phyloP scores from a whole-genome alignment of 2,329 filamentous ascomycete genomes.

The Colletotrichum sp. region DNA sequence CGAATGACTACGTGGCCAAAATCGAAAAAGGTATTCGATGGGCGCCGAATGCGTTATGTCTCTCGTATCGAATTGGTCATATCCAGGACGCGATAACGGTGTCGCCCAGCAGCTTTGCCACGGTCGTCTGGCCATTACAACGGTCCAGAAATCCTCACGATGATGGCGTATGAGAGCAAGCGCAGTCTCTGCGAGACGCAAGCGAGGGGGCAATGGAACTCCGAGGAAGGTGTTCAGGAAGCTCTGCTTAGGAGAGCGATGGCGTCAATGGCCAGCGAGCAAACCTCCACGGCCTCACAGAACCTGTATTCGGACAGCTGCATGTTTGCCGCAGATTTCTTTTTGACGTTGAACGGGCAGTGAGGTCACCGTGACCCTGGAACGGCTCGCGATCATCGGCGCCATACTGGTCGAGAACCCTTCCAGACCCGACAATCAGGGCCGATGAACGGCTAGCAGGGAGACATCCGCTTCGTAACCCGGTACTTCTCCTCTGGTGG shows the following conservation, averaged over 20 bases:
- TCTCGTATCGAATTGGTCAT: not conserved
- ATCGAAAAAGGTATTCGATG: not conserved
- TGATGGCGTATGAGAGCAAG: not conserved
- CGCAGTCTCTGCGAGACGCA: not conserved
- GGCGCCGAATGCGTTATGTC: not conserved
- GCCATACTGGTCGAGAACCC: not conserved
- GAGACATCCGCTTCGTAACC: not conserved
- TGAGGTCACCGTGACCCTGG: not conserved
- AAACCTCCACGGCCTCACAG: not conserved
- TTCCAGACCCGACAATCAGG: slow-evolving; percentile 13
- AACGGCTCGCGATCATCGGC: not conserved
- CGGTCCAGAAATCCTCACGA: not conserved
- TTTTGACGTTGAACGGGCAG: not conserved
- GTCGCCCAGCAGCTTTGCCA: not conserved
- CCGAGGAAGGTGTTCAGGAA: not conserved
- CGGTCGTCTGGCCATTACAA: not conserved
- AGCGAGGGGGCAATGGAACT: not conserved
- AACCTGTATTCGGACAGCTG: not conserved
- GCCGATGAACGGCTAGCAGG: not conserved
- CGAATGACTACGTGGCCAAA: not conserved
- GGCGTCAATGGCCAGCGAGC: not conserved
- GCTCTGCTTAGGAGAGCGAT: not conserved
- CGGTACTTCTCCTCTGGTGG: not conserved
- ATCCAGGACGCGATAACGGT: not conserved
- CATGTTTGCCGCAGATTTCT: not conserved